Evolutionary conservation across 148 eudicot genomes (phyloP), one percentile per base, ranked within the genome.

Genomic region (Rhododendron griersonianum): DNA sequence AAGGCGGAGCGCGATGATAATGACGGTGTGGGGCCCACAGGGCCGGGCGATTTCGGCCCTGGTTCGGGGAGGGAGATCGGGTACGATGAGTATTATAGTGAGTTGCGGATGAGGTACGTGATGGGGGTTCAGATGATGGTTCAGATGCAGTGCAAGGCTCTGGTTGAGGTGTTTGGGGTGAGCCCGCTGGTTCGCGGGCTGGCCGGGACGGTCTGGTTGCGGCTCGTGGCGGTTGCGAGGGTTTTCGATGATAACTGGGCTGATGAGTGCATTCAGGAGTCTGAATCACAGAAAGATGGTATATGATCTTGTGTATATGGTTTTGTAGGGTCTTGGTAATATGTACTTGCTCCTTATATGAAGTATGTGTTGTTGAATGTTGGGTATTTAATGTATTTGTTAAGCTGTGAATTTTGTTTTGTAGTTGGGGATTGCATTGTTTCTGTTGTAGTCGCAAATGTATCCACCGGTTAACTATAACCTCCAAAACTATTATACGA

Each of bases 111-210:
- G 89, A 93, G 93, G 87, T 96, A 95, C 84, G 91, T 92, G 77
- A 84, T 83, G 88, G 99, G 99, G 23, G 30, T 95, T 78, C 98
- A 96, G 88, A 84, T 90, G 85, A 88, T 95, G 93, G 85, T 96
- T 19, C 90, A 91, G 86, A 82, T 86, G 81, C 99, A 96, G 73
- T 91, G 92, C 25, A 91, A 90, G 87, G 92, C 93, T 61, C 84
- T 96, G 91, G 95, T 95, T 28, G 90, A 94, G 75, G 84, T 89
- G 11, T 94, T 91, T 55, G 86, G 87, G 67, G 97, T 92, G 15
- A 88, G 85, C 82, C 93, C 93, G 11, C 8, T 91, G 78, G 85
- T 96, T 81, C 90, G 89, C 91, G 96, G 94, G 71, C 84, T 96
- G 76, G 88, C 93, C 48, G 93, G 90, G 35, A 83, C 91, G 4